Conservation (phyloP, 2,329 filamentous ascomycete species). For the Aulographum hederae region DNA sequence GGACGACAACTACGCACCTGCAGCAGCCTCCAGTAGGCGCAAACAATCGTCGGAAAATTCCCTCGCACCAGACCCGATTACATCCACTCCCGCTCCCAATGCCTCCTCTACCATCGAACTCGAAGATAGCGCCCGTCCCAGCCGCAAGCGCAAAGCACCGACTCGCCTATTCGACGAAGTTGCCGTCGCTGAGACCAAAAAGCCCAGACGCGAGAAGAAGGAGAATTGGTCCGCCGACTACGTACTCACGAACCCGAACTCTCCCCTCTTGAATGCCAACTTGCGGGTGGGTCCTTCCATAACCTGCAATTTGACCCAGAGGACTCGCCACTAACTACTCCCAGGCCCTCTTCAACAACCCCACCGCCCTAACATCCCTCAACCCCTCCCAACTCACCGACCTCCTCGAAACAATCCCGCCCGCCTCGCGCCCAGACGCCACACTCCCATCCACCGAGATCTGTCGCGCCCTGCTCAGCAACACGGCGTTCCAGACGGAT, state of each 20-base stretch:
- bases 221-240: conserved; percentile 8
- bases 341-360: no score
- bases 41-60: neutral
- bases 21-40: neutral
- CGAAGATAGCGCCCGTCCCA: conserved; percentile 9
- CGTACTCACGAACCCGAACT: conserved; percentile 14
- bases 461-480: conserved; percentile 21
- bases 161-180: conserved; percentile 7
- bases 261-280: conserved; percentile 14
- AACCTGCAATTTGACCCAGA: conserved; percentile 18
- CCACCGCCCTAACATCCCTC: no score
- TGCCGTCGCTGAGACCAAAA: conserved; percentile 9
- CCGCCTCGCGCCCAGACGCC: no score
- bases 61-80: neutral
- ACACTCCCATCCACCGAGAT: no score
- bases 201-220: conserved; percentile 6
- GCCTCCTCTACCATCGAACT: neutral
- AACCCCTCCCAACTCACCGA: no score
- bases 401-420: no score
- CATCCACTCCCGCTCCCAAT: neutral
- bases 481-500: conserved; percentile 31
- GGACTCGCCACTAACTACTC: no score
- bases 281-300: conserved; percentile 15
- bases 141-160: conserved; percentile 13
- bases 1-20: no score